phyloP scores from a whole-genome alignment of 2,329 filamentous ascomycete genomes.

The Fusarium xyrophilum region DNA sequence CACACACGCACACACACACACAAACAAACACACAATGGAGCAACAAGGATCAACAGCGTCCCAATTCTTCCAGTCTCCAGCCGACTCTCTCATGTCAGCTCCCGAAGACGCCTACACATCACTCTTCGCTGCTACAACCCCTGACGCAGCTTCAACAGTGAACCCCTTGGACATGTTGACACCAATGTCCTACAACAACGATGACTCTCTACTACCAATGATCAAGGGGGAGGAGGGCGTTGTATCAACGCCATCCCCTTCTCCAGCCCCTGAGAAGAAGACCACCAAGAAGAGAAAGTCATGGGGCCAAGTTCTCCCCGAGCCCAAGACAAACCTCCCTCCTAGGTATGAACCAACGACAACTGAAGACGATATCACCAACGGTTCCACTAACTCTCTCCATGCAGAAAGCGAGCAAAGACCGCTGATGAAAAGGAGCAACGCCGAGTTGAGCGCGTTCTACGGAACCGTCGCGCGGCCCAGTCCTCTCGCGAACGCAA shows the following conservation, averaged over 20 bases:
- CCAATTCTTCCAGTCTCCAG: constrained; percentile 62
- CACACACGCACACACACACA: too few relatives aligned
- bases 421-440: constrained; percentile 99
- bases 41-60: constrained; percentile 52
- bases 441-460: constrained; percentile 93
- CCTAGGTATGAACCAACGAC: constrained; percentile 69
- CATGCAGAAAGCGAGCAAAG: constrained; percentile 87
- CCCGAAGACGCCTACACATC: constrained; percentile 58
- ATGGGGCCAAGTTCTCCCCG: constrained; percentile 95
- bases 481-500: constrained; percentile 97
- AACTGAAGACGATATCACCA: not conserved
- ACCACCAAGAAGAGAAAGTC: constrained; percentile 93
- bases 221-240: constrained; percentile 29
- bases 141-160: constrained; percentile 46
- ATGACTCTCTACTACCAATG: constrained; percentile 35
- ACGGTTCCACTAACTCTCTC: constrained; percentile 39
- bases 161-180: constrained; percentile 60
- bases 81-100: constrained; percentile 61
- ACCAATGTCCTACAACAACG: constrained; percentile 50
- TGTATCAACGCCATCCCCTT: constrained; percentile 38
- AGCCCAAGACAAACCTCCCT: constrained; percentile 94
- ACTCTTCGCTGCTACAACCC: constrained; percentile 52
- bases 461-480: constrained; percentile 92
- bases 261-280: constrained; percentile 65
- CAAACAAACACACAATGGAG: constrained; percentile 46